Conservation (phyloP, 2,329 filamentous ascomycete species). For the Fusarium sterilihyphosum region DNA sequence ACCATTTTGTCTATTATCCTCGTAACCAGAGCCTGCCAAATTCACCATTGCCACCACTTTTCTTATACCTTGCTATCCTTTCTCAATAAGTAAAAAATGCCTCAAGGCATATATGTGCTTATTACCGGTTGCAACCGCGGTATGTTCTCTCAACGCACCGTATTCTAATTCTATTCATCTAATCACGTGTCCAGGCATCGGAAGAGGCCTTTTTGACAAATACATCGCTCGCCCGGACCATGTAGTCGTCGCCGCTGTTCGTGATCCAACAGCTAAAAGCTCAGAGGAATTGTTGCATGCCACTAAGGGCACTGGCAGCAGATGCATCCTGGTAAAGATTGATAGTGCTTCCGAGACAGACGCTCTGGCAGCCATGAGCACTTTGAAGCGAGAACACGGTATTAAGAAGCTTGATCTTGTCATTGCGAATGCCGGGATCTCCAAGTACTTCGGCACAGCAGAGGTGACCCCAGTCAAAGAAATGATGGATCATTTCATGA, state of each 20-base stretch:
- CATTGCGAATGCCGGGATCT: not conserved
- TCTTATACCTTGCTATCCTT: not conserved
- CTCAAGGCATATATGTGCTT: not conserved
- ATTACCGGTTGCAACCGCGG: not conserved
- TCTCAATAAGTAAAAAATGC: not conserved
- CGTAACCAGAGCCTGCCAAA: not conserved
- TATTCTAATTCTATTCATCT: not conserved
- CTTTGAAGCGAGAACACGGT: not conserved
- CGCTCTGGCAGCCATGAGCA: not conserved
- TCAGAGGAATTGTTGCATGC: not conserved
- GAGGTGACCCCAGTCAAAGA: not conserved
- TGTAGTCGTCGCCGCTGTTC: not conserved
- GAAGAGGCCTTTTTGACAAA: not conserved
- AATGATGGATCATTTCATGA: not conserved
- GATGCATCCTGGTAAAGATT: not conserved
- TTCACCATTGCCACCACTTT: not conserved
- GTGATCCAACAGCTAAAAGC: not conserved
- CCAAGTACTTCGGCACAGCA: not conserved
- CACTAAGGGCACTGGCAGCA: not conserved
- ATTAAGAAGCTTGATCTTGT: not conserved
- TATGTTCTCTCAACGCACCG: not conserved
- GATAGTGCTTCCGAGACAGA: not conserved
- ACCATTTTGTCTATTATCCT: not conserved
- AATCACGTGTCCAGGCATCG: not conserved
- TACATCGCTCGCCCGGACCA: not conserved